phyloP scores from a whole-genome alignment of 2,329 filamentous ascomycete genomes.

The Cercospora nicotianae region DNA sequence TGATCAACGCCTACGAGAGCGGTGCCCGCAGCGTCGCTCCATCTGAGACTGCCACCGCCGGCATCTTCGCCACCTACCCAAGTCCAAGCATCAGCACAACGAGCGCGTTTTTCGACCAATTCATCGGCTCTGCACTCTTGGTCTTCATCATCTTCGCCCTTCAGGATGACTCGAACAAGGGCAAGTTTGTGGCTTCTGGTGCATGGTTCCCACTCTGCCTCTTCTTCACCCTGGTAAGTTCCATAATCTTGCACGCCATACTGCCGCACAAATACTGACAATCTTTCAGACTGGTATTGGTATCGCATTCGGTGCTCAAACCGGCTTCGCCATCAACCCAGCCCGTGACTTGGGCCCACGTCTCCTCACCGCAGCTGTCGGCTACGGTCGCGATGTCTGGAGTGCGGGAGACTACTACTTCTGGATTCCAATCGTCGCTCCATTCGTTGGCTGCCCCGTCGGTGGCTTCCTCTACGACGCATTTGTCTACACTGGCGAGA shows the following conservation, averaged over 20 bases:
- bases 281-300: conserved; percentile 59
- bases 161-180: conserved; percentile 53
- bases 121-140: conserved; percentile 64
- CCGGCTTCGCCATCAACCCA: conserved; percentile 66
- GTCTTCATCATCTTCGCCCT: conserved; percentile 71
- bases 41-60: conserved; percentile 59
- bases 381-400: conserved; percentile 66
- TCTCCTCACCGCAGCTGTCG: conserved; percentile 64
- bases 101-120: conserved; percentile 69
- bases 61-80: conserved; percentile 70
- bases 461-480: conserved; percentile 67
- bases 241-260: not conserved
- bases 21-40: conserved; percentile 63
- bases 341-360: conserved; percentile 71
- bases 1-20: conserved; percentile 59
- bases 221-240: conserved; percentile 59
- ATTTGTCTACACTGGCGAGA: conserved; percentile 63
- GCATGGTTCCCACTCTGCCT: conserved; percentile 59
- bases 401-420: conserved; percentile 65
- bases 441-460: conserved; percentile 62
- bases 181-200: conserved; percentile 36
- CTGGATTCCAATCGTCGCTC: conserved; percentile 66
- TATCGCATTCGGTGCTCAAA: conserved; percentile 68
- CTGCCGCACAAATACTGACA: conserved; percentile 8
- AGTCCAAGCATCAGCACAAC: conserved; percentile 61